Conservation (phyloP, 2,329 filamentous ascomycete genomes). For the Clarireedia hainanense region DNA sequence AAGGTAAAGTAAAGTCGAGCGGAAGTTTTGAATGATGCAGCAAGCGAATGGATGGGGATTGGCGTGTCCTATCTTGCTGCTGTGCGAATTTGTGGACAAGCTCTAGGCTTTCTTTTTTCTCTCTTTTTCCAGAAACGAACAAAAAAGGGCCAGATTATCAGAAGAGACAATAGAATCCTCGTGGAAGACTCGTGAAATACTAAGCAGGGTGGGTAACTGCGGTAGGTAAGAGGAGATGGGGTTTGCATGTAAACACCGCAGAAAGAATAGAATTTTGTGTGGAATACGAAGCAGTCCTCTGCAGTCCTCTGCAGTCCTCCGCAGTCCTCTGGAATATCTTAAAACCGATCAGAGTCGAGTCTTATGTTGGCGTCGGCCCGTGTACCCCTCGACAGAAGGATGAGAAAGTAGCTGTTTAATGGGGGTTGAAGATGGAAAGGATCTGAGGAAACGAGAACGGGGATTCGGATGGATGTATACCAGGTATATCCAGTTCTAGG, state of each 20-base stretch:
- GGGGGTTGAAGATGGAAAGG: not conserved
- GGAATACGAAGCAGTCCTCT: too few relatives aligned
- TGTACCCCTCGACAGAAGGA: not conserved
- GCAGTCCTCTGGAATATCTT: too few relatives aligned
- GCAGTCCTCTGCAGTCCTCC: too few relatives aligned
- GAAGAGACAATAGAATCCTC: too few relatives aligned
- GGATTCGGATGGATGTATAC: not conserved
- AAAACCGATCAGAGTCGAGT: too few relatives aligned
- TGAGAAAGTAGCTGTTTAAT: not conserved
- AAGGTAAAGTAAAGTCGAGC: not conserved
- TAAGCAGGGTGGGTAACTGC: not conserved
- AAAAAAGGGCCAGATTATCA: not conserved
- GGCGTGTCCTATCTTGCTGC: not conserved
- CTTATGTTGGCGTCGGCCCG: too few relatives aligned
- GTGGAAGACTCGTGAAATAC: not conserved
- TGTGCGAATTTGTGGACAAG: not conserved
- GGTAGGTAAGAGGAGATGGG: not conserved
- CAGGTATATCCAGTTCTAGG: not conserved
- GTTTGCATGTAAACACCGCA: too few relatives aligned
- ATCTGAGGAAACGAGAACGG: not conserved
- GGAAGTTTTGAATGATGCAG: not conserved
- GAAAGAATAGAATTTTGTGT: too few relatives aligned
- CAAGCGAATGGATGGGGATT: conserved; percentile 2
- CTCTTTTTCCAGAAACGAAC: not conserved
- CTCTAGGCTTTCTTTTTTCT: not conserved